Conservation (phyloP, 1,284 basidiomycete species). For the Leccinum solheimii region DNA sequence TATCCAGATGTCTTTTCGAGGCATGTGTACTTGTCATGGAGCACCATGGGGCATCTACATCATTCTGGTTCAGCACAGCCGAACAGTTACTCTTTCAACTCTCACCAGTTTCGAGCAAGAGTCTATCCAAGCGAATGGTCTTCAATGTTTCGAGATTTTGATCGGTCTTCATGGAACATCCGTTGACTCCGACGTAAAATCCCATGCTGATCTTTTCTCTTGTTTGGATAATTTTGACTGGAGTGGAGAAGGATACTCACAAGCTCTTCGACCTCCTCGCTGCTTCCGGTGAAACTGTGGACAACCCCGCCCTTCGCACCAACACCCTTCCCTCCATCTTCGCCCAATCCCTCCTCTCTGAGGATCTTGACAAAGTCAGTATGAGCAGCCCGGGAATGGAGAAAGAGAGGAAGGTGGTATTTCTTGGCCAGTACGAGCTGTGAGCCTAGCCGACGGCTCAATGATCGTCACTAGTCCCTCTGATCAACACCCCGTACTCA, state of each 20-base stretch:
- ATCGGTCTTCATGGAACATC: slow-evolving; percentile 82
- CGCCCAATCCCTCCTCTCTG: slow-evolving; percentile 62
- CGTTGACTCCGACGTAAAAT: slow-evolving; percentile 67
- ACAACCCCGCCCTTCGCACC: slow-evolving; percentile 77
- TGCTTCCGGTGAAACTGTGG: slow-evolving; percentile 83
- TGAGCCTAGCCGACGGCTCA: slow-evolving; percentile 37
- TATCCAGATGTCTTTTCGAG: slow-evolving; percentile 58
- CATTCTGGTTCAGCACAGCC: slow-evolving; percentile 1
- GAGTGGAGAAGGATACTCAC: slow-evolving; percentile 40
- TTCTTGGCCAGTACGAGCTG: slow-evolving; percentile 74
- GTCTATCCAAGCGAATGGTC: slow-evolving; percentile 59
- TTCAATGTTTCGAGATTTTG: slow-evolving; percentile 67
- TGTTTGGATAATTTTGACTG: neutral
- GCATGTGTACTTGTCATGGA: slow-evolving; percentile 77
- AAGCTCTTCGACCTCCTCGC: slow-evolving; percentile 67
- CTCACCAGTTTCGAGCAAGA: slow-evolving; percentile 82
- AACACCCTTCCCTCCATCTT: slow-evolving; percentile 52
- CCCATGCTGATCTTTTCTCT: slow-evolving; percentile 62
- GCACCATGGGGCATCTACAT: slow-evolving; percentile 82
- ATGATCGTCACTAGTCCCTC: neutral
- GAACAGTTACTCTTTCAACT: neutral
- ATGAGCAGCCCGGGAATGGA: slow-evolving; percentile 82
- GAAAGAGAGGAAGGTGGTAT: slow-evolving; percentile 77
- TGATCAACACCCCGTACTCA: slow-evolving; percentile 23
- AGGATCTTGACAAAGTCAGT: slow-evolving; percentile 72